Percentiles rank a stretch among this genome's conserved stretches.
Evolutionary conservation across 768 basidiomycete species (phyloP).

Genomic region (Suillus plorans): DNA sequence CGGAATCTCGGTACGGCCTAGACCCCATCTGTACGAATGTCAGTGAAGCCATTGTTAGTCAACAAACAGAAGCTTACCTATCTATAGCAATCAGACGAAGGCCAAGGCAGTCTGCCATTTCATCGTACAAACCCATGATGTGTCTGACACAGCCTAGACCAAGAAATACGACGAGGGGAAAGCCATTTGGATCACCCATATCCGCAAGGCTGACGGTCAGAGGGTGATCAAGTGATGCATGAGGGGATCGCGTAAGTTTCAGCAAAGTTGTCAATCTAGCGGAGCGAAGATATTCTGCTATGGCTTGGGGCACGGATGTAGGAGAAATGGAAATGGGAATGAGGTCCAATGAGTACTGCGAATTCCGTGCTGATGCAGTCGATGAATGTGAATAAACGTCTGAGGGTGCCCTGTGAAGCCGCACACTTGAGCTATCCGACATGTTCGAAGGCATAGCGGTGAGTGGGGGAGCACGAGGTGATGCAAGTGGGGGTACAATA

Average conservation of each 20-base stretch:
- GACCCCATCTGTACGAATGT: slow-evolving; percentile 68
- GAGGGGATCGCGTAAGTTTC: slow-evolving; percentile 75
- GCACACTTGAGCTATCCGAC: slow-evolving; percentile 56
- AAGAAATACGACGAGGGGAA: slow-evolving; percentile 88
- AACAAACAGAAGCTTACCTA: slow-evolving; percentile 48
- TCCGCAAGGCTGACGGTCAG: slow-evolving; percentile 92
- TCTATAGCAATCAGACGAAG: slow-evolving; percentile 93
- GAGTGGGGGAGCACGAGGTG: slow-evolving; percentile 37
- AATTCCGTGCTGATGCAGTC: slow-evolving; percentile 18
- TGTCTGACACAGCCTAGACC: slow-evolving; percentile 94
- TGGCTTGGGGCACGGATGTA: slow-evolving; percentile 62
- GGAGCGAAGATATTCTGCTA: slow-evolving; percentile 87
- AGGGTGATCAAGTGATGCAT: slow-evolving; percentile 71
- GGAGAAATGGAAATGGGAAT: slow-evolving; percentile 42
- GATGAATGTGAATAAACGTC: slow-evolving; percentile 57
- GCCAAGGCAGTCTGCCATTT: slow-evolving; percentile 87
- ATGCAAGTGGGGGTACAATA: slow-evolving; percentile 33
- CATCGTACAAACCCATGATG: slow-evolving; percentile 93
- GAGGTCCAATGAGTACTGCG: slow-evolving; percentile 27
- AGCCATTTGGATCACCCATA: slow-evolving; percentile 80
- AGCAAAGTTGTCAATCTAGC: slow-evolving; percentile 80
- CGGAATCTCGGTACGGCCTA: slow-evolving; percentile 78
- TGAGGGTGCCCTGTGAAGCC: slow-evolving; percentile 32
- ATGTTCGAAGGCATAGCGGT: slow-evolving; percentile 41
- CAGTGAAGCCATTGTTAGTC: neutral